These are phyloP conservation scores for Agaricus subrufescens DNA, from an alignment of 768 basidiomycete species.

Conservation along the genomic window DNA sequence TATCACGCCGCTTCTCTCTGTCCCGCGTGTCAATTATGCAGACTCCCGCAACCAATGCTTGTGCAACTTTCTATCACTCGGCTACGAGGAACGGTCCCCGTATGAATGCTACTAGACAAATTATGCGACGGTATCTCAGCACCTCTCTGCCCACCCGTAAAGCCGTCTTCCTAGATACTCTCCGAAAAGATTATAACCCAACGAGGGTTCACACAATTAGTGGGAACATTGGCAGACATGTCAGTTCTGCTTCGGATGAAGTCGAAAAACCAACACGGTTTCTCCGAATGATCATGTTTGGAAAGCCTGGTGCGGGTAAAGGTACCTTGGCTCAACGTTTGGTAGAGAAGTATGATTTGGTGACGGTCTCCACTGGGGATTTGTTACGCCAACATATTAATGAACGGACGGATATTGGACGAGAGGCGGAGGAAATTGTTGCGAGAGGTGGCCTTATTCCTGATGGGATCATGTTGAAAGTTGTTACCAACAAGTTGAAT, in stretches of 20 bases:
- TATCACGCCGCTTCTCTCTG: not conserved
- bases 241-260: constrained; percentile 29
- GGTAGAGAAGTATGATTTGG: constrained; percentile 75
- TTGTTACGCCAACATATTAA: constrained; percentile 80
- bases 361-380: constrained; percentile 80
- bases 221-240: constrained; percentile 10
- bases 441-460: constrained; percentile 73
- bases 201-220: constrained; percentile 25
- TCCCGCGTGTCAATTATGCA: constrained; percentile 12
- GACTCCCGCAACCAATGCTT: constrained; percentile 12
- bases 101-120: constrained; percentile 6
- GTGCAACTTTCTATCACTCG: constrained; percentile 12
- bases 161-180: constrained; percentile 7
- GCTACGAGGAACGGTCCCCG: constrained; percentile 13
- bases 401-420: constrained; percentile 68
- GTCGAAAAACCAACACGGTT: constrained; percentile 27
- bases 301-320: constrained; percentile 82
- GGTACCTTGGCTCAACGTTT: constrained; percentile 77
- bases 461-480: constrained; percentile 75
- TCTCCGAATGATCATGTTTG: constrained; percentile 71
- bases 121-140: constrained; percentile 3
- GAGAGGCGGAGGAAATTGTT: constrained; percentile 72
- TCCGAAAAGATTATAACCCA: constrained; percentile 7
- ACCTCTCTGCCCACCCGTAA: constrained; percentile 1
- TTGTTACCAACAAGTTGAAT: constrained; percentile 72